Evolutionary conservation across 2,329 filamentous ascomycete species (phyloP), one percentile per base, ranked within the genome.

Genomic region (Podosphaera aphanis): DNA sequence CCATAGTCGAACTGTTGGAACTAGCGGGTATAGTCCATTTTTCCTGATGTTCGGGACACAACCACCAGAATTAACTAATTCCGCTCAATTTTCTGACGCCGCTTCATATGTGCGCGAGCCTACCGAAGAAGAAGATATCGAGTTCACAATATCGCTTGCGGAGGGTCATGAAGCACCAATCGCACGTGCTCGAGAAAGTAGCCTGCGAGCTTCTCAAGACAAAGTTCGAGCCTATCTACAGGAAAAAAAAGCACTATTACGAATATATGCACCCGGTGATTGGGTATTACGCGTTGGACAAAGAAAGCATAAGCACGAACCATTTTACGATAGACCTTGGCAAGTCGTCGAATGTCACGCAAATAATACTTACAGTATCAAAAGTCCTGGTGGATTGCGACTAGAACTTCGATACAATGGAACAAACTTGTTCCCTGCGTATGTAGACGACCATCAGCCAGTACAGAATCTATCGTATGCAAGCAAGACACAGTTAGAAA

Each of bases 21-120:
- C 19, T 8, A 40, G 38, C 27, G 20, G 39, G 27, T 42, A 25
- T n/a, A 42, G 21, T 27, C 23, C 39, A 21, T 42, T 42, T 3
- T 42, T 42, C 27, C 36, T 39, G n/a, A 25, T 42, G 21, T 29
- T 42, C n/a, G 39, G 39, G n/a, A 42, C 39, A 42, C 39, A 42
- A 21, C 39, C 4, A 2, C 39, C 39, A 10, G 21, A 42, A 29
- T 11, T n/a, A 25, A 10, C 20, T 4, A 18, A 21, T 11, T 5
- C 20, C 19, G 7, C 19, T 19, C 38, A 18, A 40, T 15, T 4
- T 19, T 15, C 38, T 20, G 36, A 39, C 18, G 16, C 16, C 11
- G 7, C 39, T 5, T 15, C 39, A 3, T 27, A 42, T 27, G 21
- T 27, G 10, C 39, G 39, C 16, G 39, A 42, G 19, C n/a, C 39